phyloP scores from a whole-genome alignment of 208 protist species.

The Trypanosoma scelopori region DNA sequence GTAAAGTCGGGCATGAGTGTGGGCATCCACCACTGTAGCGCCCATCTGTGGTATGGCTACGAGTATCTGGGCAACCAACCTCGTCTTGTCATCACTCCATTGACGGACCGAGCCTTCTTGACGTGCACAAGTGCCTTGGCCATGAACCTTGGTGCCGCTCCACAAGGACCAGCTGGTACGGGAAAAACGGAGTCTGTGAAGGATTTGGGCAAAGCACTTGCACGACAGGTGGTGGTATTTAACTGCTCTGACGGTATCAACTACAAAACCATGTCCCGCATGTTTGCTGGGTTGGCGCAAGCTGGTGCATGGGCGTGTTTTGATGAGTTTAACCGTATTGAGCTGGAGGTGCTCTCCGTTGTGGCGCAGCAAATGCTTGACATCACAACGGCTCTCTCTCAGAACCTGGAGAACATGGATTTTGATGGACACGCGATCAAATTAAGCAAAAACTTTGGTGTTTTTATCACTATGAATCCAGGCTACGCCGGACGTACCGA shows the following conservation, averaged over 20 bases:
- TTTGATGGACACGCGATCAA: constrained; percentile 94
- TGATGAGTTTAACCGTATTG: constrained; percentile 98
- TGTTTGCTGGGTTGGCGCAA: constrained; percentile 95
- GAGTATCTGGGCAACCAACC: constrained; percentile 96
- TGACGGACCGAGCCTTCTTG: constrained; percentile 95
- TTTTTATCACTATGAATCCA: constrained; percentile 98
- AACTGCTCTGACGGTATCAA: constrained; percentile 97
- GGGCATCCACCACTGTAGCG: constrained; percentile 88
- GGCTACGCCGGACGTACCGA: constrained; percentile 97
- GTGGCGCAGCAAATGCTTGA: constrained; percentile 96
- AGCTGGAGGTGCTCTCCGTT: constrained; percentile 96
- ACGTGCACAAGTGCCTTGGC: constrained; percentile 94
- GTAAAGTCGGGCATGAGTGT: constrained; percentile 70
- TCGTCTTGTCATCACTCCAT: constrained; percentile 96
- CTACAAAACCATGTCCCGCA: constrained; percentile 95
- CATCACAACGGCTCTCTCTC: constrained; percentile 91
- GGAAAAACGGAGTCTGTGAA: constrained; percentile 98
- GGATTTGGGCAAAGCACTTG: constrained; percentile 92
- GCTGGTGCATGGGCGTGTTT: constrained; percentile 96
- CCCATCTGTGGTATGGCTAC: constrained; percentile 93
- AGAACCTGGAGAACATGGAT: constrained; percentile 80
- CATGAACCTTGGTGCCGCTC: constrained; percentile 94
- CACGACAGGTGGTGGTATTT: constrained; percentile 94
- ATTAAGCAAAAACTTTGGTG: constrained; percentile 92
- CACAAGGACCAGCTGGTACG: constrained; percentile 95